Evolutionary conservation across 768 basidiomycete genomes (phyloP).

Genomic region (Xerocomus spinulosus): DNA sequence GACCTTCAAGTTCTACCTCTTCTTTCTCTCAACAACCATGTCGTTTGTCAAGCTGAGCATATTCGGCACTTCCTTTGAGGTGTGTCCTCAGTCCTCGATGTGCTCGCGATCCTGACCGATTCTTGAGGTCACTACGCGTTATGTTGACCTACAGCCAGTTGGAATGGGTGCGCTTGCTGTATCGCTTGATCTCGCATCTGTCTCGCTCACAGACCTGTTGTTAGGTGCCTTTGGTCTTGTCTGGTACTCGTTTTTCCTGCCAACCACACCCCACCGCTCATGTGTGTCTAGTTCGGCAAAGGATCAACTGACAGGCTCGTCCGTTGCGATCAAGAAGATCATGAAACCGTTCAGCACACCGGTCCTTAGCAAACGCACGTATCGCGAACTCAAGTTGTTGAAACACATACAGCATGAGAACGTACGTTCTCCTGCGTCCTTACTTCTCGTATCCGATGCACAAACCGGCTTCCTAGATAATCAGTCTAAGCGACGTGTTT

Average conservation of each 20-base stretch:
- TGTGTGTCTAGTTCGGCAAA: constrained; percentile 69
- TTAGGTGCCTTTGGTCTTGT: constrained; percentile 94
- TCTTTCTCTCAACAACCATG: constrained; percentile 41
- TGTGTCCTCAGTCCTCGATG: constrained; percentile 31
- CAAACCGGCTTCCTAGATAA: constrained; percentile 57
- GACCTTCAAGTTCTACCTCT: constrained; percentile 13
- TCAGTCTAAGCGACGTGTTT: constrained; percentile 97
- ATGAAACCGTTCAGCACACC: constrained; percentile 99
- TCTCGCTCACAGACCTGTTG: constrained; percentile 16
- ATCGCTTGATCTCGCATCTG: constrained; percentile 5
- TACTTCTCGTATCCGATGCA: constrained; percentile 1
- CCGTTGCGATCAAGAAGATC: constrained; percentile 99
- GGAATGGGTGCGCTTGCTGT: constrained; percentile 82
- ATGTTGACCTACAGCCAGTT: constrained; percentile 98
- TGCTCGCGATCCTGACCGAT: constrained; percentile 14
- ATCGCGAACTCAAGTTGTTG: constrained; percentile 94
- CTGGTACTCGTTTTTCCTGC: constrained; percentile 51
- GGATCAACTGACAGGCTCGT: constrained; percentile 88
- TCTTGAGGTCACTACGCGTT: constrained; percentile 88
- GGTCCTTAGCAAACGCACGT: constrained; percentile 96
- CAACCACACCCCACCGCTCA: constrained; percentile 8
- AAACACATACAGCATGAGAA: constrained; percentile 99
- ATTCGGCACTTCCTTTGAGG: constrained; percentile 98
- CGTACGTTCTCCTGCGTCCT: constrained; percentile 41
- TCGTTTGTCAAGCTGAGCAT: constrained; percentile 98